Percentiles rank a stretch among this genome's conserved stretches.
Evolutionary conservation across 305 asterid species (phyloP).

Genomic region (Fraxinus floribunda): DNA sequence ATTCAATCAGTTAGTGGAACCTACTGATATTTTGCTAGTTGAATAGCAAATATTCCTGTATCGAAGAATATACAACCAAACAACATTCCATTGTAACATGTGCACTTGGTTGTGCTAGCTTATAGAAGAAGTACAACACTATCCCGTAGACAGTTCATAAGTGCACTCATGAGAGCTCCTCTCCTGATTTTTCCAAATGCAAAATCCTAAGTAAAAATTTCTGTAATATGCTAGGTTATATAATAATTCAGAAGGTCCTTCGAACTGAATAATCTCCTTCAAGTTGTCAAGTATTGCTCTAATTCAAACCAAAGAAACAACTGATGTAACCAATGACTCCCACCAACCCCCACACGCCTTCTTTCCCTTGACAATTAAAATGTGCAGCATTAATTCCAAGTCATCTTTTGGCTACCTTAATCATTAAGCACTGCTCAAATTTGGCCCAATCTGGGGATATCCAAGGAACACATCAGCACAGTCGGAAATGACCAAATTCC

Average conservation of each 20-base stretch:
- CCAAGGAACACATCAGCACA: not conserved
- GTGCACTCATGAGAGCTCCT: not conserved
- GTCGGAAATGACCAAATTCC: not conserved
- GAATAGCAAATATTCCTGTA: not conserved
- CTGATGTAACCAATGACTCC: not conserved
- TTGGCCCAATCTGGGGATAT: not conserved
- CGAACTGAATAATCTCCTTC: not conserved
- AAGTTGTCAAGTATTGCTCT: not conserved
- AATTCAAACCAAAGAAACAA: not conserved
- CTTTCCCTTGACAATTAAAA: not conserved
- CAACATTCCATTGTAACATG: not conserved
- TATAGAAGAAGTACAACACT: not conserved
- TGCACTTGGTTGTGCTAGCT: not conserved
- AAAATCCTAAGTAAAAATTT: not conserved
- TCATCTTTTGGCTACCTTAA: not conserved
- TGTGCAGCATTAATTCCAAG: not conserved
- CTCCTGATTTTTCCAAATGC: not conserved
- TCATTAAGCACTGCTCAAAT: not conserved
- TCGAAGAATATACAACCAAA: not conserved
- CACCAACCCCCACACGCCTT: not conserved
- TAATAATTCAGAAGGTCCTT: not conserved
- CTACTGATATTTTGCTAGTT: not conserved
- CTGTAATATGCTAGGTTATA: not conserved
- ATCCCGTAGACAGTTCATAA: not conserved
- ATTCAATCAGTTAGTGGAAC: not conserved